Evolutionary conservation across 2,329 filamentous ascomycete genomes (phyloP).

Genomic region (Colletotrichum sp.): DNA sequence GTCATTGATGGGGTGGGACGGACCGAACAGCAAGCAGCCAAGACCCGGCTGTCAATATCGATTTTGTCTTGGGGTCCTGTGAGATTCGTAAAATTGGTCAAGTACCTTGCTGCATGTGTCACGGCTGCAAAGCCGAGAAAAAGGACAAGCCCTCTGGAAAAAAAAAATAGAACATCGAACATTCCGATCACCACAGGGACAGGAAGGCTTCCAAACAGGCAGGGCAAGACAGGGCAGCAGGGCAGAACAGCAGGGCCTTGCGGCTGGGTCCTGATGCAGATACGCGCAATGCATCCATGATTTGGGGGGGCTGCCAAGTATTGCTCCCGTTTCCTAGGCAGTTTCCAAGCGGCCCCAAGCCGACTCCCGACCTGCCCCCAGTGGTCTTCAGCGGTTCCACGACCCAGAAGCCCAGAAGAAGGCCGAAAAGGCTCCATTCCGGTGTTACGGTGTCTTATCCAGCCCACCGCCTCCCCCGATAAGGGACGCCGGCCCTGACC

Average conservation of each 20-base stretch:
- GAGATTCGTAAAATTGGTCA: not conserved
- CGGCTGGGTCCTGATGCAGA: slow-evolving; percentile 14
- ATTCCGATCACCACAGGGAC: slow-evolving; percentile 21
- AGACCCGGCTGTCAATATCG: not conserved
- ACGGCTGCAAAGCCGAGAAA: slow-evolving; percentile 10
- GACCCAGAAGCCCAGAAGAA: not conserved
- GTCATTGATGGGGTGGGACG: not conserved
- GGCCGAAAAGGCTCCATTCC: not conserved
- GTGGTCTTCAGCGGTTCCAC: not conserved
- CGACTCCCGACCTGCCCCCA: not conserved
- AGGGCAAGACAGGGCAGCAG: not conserved
- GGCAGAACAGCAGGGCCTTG: not conserved
- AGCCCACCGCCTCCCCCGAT: slow-evolving; percentile 8
- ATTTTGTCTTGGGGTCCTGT: not conserved
- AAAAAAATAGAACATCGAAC: slow-evolving; percentile 8
- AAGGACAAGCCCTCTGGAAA: not conserved
- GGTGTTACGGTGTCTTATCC: slow-evolving; percentile 10
- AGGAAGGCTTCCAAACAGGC: not conserved
- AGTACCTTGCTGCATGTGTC: slow-evolving; percentile 1
- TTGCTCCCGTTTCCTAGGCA: not conserved
- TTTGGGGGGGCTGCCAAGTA: slow-evolving; percentile 10
- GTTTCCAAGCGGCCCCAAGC: not conserved
- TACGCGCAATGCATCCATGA: slow-evolving; percentile 18
- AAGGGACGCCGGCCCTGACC: slow-evolving; percentile 1
- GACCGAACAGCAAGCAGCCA: not conserved